Conservation (phyloP, 768 basidiomycete species). For the Rhodocollybia butyracea region DNA sequence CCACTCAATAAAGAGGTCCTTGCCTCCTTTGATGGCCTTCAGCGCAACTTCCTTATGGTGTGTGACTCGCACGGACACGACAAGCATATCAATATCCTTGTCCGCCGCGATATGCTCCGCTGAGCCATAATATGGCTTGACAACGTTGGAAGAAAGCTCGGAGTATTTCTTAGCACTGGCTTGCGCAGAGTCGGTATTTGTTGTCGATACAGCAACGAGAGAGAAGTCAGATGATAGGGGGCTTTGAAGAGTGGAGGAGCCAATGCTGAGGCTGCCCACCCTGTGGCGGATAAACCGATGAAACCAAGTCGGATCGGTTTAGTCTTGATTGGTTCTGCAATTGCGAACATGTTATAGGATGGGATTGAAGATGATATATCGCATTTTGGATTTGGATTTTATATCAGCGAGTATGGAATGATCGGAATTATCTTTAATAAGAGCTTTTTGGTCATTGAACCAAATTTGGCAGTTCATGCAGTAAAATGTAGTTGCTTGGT, state of each 20-base stretch:
- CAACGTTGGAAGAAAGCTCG: constrained; percentile 5
- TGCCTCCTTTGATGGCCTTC: constrained; percentile 33
- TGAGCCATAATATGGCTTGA: constrained; percentile 32
- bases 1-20: constrained; percentile 39
- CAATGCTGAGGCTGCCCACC: constrained; percentile 28
- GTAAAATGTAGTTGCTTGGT: no score
- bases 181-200: constrained; percentile 25
- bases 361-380: no score
- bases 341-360: no score
- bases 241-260: constrained; percentile 22
- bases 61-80: constrained; percentile 28
- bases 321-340: no score
- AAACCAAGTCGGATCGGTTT: constrained; percentile 27
- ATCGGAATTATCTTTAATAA: no score
- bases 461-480: no score
- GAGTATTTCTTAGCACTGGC: constrained; percentile 28
- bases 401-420: no score
- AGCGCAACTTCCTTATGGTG: constrained; percentile 26
- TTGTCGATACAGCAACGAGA: constrained; percentile 32
- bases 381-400: no score
- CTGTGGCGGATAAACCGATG: constrained; percentile 29
- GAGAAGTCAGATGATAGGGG: constrained; percentile 17
- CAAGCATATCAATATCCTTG: constrained; percentile 34
- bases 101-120: constrained; percentile 28
- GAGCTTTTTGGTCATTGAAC: no score